These are phyloP conservation scores for Didymella pinodella DNA, from an alignment of 2,329 filamentous ascomycete species.

Conservation along the genomic window DNA sequence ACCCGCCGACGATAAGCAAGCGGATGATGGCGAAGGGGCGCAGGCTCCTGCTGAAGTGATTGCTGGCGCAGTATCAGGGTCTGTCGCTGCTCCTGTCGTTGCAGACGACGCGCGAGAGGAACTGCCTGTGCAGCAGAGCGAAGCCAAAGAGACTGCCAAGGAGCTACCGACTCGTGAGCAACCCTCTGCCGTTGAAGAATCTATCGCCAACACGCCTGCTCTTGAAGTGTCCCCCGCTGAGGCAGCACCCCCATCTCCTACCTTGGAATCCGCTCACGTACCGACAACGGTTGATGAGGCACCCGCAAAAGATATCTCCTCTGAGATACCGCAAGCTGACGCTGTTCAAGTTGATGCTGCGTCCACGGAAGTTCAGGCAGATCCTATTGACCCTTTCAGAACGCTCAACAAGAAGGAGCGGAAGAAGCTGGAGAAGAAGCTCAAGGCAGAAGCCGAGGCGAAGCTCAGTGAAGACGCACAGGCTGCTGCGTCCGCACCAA, in stretches of 20 bases:
- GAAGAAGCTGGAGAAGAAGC: slow-evolving; percentile 45
- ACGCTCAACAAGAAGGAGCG: slow-evolving; percentile 40
- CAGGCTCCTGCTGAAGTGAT: background rate
- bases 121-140: background rate
- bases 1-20: background rate
- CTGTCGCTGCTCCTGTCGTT: background rate
- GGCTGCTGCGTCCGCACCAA: slow-evolving; percentile 4
- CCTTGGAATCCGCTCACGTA: background rate
- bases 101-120: background rate
- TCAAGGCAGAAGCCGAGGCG: slow-evolving; percentile 42
- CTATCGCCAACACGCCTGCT: background rate
- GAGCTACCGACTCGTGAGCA: background rate
- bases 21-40: background rate
- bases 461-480: slow-evolving; percentile 2
- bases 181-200: background rate
- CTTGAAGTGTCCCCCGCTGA: background rate
- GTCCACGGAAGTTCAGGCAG: background rate
- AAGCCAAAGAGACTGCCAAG: background rate
- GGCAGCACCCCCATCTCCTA: background rate
- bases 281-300: background rate
- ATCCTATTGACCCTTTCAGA: slow-evolving; percentile 40
- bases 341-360: background rate
- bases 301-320: background rate
- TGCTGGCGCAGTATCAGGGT: background rate
- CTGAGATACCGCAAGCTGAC: background rate